Conservation (phyloP, 768 basidiomycete genomes). For the Serendipita vermifera region DNA sequence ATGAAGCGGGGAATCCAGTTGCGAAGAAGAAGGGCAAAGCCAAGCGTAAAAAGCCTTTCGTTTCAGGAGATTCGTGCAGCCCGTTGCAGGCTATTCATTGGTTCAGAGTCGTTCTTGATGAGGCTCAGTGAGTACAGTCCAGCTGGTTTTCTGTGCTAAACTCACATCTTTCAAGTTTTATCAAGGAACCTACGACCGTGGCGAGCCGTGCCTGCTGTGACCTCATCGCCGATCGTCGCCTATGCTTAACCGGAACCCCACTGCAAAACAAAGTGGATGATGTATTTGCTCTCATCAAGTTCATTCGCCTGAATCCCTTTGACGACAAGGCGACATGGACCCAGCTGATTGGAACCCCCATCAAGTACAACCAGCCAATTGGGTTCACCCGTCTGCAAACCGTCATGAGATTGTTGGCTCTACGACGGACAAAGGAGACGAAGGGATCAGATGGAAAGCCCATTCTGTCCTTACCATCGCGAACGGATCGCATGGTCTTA, state of each 20-base stretch:
- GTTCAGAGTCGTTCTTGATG: constrained; percentile 89
- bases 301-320: constrained; percentile 80
- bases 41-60: constrained; percentile 43
- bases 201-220: constrained; percentile 93
- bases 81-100: constrained; percentile 89
- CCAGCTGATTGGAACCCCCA: constrained; percentile 81
- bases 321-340: constrained; percentile 91
- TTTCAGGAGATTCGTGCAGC: constrained; percentile 39
- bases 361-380: constrained; percentile 79
- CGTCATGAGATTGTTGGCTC: constrained; percentile 92
- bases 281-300: constrained; percentile 93
- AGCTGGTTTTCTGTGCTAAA: not conserved
- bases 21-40: constrained; percentile 51
- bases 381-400: constrained; percentile 90
- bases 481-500: constrained; percentile 75
- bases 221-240: constrained; percentile 79
- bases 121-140: constrained; percentile 71
- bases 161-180: constrained; percentile 45
- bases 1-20: constrained; percentile 53
- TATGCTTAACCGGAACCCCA: constrained; percentile 95
- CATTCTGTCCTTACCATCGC: constrained; percentile 79
- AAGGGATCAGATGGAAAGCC: constrained; percentile 64
- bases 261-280: constrained; percentile 99
- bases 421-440: constrained; percentile 91
- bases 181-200: constrained; percentile 91